Evolutionary conservation across 2,329 filamentous ascomycete genomes (phyloP), one percentile per base, ranked within the genome.

Genomic region (Tolypocladium pustulatum): DNA sequence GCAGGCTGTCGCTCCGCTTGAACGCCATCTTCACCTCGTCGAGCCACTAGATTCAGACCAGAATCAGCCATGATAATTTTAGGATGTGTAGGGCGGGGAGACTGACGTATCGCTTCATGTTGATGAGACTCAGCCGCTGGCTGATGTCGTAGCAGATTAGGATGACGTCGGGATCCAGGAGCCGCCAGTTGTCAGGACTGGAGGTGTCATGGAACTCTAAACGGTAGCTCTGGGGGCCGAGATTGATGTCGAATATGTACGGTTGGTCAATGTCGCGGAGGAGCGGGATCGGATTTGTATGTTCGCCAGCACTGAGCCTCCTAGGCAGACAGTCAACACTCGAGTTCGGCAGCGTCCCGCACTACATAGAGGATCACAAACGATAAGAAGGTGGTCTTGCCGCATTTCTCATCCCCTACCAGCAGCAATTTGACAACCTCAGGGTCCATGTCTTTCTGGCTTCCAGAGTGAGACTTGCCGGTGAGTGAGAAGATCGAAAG

Each of bases 381-480:
- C 83, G 82, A 83, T 65, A 86, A 67, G 68, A 86, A 85, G 0
- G 79, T 83, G 27, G 81, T 82, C 69, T 86, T 86, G 58, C 83
- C 83, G 62, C 81, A 81, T 65, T 75, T 75, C 60, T 79, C 76
- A 69, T 86, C 82, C 37, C 83, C 83, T n/a, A 86, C 72, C 25
- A 85, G 68, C 34, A 86, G 68, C 17, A 86, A 72, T n/a, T 74
- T 81, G 65, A 84, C 73, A 55, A 73, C 73, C 58, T 78, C 69
- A 41, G 73, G 64, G 56, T 83, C 79, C 77, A 81, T 81, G 25
- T 27, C 17, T 6, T 13, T 9, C n/a, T 20, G 38, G 36, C 37
- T 4, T 7, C 3, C 25, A 32, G 15, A 30, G 8, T n/a, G 54
- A 55, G 54, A 27, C 22, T n/a, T 30, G 10, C 49, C 27, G 27